A percentile compares a stretch with the other conserved stretches of the same genome.
Conservation (phyloP, 106 monocot genomes). For the Acorus gramineus region DNA sequence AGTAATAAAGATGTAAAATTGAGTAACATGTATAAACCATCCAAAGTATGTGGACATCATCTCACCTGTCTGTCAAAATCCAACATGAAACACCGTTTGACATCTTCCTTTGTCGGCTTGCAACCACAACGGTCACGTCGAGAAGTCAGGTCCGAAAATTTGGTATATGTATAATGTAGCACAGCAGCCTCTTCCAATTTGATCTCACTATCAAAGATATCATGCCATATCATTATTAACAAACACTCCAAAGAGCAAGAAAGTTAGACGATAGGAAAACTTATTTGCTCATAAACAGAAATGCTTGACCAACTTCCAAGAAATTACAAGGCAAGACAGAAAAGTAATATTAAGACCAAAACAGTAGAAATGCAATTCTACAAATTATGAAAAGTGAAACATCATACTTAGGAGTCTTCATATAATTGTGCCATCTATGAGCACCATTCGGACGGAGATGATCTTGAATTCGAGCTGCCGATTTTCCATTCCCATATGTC, state of each 20-base stretch:
- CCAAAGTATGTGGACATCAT: no score
- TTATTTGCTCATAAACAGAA: no score
- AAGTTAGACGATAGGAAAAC: no score
- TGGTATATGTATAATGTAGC: slow-evolving; percentile 91
- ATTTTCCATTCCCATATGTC: slow-evolving; percentile 99
- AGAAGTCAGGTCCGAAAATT: slow-evolving; percentile 96
- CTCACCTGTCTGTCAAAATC: slow-evolving; percentile 95
- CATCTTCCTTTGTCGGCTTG: slow-evolving; percentile 97
- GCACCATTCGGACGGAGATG: slow-evolving; percentile 98
- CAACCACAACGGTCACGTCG: slow-evolving; percentile 96
- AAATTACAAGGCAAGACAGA: no score
- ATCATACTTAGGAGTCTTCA: slow-evolving; percentile 82
- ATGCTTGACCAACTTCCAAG: no score
- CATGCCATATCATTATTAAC: no score
- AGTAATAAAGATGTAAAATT: no score
- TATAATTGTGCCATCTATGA: slow-evolving; percentile 98
- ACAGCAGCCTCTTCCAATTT: slow-evolving; percentile 96
- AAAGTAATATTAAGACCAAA: no score
- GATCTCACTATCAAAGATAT: slow-evolving; percentile 50
- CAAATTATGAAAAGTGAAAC: neutral
- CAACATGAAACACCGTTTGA: slow-evolving; percentile 97
- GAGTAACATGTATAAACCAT: no score
- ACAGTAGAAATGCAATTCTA: no score
- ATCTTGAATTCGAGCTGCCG: slow-evolving; percentile 87
- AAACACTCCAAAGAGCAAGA: no score